Conservation (phyloP, 352 stramenopile genomes). For the Phytophthora citricola region DNA sequence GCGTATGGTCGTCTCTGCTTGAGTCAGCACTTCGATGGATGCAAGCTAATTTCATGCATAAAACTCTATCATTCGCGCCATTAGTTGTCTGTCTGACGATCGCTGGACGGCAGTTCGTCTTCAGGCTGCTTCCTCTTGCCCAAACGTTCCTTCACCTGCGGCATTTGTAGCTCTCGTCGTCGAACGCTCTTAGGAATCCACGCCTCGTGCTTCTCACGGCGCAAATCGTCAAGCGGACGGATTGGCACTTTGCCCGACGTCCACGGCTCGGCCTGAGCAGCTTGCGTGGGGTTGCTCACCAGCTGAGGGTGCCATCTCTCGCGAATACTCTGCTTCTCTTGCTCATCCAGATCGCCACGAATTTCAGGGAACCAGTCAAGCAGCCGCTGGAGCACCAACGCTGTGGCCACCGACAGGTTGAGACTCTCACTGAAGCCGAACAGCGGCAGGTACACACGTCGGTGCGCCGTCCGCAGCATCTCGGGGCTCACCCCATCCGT, state of each 20-base stretch:
- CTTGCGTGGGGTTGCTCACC: slow-evolving; percentile 73
- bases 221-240: slow-evolving; percentile 57
- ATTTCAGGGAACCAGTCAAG: slow-evolving; percentile 78
- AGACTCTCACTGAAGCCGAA: slow-evolving; percentile 94
- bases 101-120: slow-evolving; percentile 3
- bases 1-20: slow-evolving; percentile 87
- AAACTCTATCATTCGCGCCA: slow-evolving; percentile 23
- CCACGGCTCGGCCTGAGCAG: slow-evolving; percentile 59
- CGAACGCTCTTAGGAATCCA: slow-evolving; percentile 78
- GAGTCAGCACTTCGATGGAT: slow-evolving; percentile 4
- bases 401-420: slow-evolving; percentile 94
- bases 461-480: slow-evolving; percentile 88
- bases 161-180: slow-evolving; percentile 62
- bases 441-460: slow-evolving; percentile 93
- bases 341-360: slow-evolving; percentile 57
- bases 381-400: slow-evolving; percentile 91
- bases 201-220: slow-evolving; percentile 64
- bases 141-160: slow-evolving; percentile 63
- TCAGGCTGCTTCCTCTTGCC: slow-evolving; percentile 41
- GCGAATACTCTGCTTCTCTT: slow-evolving; percentile 60
- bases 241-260: slow-evolving; percentile 46
- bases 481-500: slow-evolving; percentile 90
- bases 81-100: slow-evolving; percentile 3
- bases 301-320: slow-evolving; percentile 68
- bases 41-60: slow-evolving; percentile 11